phyloP scores from a whole-genome alignment of 1,139 yeast genomes.

The Protomyces inouyei region DNA sequence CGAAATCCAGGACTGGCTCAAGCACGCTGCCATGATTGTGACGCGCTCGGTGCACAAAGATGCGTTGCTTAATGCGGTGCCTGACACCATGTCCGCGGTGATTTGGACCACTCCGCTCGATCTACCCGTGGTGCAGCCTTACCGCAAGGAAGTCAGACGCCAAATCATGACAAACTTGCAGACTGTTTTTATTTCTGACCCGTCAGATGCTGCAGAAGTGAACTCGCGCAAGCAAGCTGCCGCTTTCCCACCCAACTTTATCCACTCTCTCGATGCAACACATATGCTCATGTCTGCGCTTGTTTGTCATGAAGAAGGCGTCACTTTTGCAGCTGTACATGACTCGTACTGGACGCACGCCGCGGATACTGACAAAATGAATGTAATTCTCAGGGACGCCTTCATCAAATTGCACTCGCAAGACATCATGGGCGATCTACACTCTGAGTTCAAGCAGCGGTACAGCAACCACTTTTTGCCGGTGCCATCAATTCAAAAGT shows the following conservation, averaged over 20 bases:
- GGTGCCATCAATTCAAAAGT: slow-evolving; percentile 51
- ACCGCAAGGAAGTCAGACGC: slow-evolving; percentile 61
- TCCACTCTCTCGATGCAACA: slow-evolving; percentile 93
- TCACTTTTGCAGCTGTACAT: slow-evolving; percentile 93
- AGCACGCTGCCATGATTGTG: slow-evolving; percentile 74
- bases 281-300: slow-evolving; percentile 91
- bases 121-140: slow-evolving; percentile 90
- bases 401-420: slow-evolving; percentile 73
- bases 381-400: slow-evolving; percentile 64
- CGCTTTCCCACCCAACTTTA: slow-evolving; percentile 94
- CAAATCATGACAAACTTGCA: slow-evolving; percentile 75
- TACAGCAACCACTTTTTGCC: slow-evolving; percentile 64
- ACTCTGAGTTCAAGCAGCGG: slow-evolving; percentile 74
- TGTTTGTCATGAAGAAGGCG: slow-evolving; percentile 60
- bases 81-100: slow-evolving; percentile 71
- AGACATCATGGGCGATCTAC: slow-evolving; percentile 63
- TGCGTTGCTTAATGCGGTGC: slow-evolving; percentile 29
- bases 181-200: slow-evolving; percentile 75
- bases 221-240: slow-evolving; percentile 84
- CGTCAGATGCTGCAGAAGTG: slow-evolving; percentile 73
- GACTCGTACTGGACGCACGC: slow-evolving; percentile 99
- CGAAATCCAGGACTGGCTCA: slow-evolving; percentile 93
- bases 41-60: slow-evolving; percentile 53
- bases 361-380: slow-evolving; percentile 70
- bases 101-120: slow-evolving; percentile 98